phyloP scores from a whole-genome alignment of 768 basidiomycete species.

The Tylopilus vinaceipallidus region DNA sequence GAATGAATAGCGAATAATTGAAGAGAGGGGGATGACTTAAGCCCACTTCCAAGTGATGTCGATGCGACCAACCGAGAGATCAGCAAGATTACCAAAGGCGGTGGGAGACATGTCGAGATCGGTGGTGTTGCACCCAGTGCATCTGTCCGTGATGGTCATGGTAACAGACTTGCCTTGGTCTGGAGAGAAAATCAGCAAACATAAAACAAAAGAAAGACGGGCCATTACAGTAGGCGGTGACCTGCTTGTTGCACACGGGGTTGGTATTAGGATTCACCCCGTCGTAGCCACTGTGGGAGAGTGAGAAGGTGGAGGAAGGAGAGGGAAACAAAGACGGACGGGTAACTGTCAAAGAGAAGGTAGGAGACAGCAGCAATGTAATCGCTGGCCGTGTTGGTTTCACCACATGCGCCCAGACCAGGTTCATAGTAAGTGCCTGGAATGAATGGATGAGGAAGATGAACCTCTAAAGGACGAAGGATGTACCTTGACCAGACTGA shows the following conservation, averaged over 20 bases:
- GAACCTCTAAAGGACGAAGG: neutral
- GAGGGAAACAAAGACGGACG: constrained; percentile 24
- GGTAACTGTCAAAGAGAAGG: constrained; percentile 33
- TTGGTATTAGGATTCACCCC: constrained; percentile 70
- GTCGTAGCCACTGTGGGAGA: constrained; percentile 45
- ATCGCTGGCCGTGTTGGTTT: constrained; percentile 29
- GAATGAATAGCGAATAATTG: constrained; percentile 29
- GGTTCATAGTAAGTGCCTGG: constrained; percentile 32
- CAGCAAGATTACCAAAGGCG: constrained; percentile 53
- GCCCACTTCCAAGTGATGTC: constrained; percentile 51
- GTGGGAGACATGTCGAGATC: constrained; percentile 64
- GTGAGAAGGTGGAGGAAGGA: neutral
- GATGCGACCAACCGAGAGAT: constrained; percentile 48
- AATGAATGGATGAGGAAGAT: neutral
- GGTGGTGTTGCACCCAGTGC: constrained; percentile 47
- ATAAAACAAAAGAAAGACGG: neutral
- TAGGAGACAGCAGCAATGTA: constrained; percentile 37
- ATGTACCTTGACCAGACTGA: constrained; percentile 47
- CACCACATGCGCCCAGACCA: constrained; percentile 44
- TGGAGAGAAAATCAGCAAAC: constrained; percentile 28
- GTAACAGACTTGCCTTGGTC: constrained; percentile 50
- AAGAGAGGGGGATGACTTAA: neutral
- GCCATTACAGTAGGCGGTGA: constrained; percentile 48
- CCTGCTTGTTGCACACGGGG: constrained; percentile 60
- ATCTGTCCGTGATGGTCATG: constrained; percentile 61